Conservation (phyloP, 305 asterid genomes). For the Fraxinus albicans region DNA sequence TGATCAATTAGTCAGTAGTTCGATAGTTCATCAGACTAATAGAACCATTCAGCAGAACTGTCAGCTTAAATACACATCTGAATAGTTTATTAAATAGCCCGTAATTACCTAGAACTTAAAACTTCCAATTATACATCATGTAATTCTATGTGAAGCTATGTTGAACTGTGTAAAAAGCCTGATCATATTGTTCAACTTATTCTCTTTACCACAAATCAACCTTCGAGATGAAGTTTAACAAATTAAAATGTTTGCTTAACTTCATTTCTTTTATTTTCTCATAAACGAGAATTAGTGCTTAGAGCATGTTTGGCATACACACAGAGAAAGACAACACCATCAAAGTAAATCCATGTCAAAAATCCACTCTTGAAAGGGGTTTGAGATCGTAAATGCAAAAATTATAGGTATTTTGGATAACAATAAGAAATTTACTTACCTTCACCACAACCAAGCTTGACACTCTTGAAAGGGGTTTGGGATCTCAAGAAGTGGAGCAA, state of each 20-base stretch:
- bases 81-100: background rate
- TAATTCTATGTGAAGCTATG: background rate
- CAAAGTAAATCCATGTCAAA: background rate
- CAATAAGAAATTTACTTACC: background rate
- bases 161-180: background rate
- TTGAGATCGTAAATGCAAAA: background rate
- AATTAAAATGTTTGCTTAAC: background rate
- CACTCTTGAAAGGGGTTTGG: conserved; percentile 2
- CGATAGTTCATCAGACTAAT: background rate
- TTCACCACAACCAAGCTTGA: background rate
- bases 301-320: background rate
- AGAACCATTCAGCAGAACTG: background rate
- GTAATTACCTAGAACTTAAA: background rate
- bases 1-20: background rate
- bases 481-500: background rate
- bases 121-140: background rate
- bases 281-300: background rate
- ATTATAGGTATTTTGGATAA: background rate
- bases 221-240: background rate
- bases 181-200: background rate
- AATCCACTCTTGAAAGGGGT: background rate
- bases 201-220: background rate
- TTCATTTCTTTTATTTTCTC: background rate
- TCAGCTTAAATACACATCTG: background rate
- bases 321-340: background rate